A percentile compares a stretch with the other conserved stretches of the same genome.
Conservation (phyloP, 2,329 filamentous ascomycete species). For the Xylariaceae sp. region DNA sequence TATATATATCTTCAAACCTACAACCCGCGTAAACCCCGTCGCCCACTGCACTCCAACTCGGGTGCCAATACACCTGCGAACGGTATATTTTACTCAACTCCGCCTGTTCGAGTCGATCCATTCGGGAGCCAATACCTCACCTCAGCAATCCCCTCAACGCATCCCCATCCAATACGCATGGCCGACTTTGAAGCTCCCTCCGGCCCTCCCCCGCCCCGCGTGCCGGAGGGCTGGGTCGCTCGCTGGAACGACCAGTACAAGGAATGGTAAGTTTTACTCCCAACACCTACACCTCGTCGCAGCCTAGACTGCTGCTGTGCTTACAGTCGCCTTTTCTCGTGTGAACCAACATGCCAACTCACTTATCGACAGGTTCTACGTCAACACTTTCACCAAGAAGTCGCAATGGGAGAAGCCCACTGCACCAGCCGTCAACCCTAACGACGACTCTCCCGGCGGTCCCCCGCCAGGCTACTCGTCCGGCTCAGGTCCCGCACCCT, state of each 20-base stretch:
- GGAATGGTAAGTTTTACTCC: conserved; percentile 52
- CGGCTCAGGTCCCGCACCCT: conserved; percentile 40
- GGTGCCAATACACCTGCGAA: background rate
- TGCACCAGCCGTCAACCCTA: conserved; percentile 56
- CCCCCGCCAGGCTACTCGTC: conserved; percentile 65
- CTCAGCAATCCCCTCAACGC: background rate
- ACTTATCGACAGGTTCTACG: conserved; percentile 69
- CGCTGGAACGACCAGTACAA: conserved; percentile 85
- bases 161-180: conserved; percentile 35
- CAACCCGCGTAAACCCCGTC: too few relatives aligned
- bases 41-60: background rate
- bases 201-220: conserved; percentile 55
- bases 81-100: background rate
- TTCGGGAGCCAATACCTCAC: background rate
- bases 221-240: conserved; percentile 79
- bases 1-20: too few relatives aligned
- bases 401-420: conserved; percentile 89
- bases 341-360: background rate
- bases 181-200: conserved; percentile 50
- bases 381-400: conserved; percentile 81
- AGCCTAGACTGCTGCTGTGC: background rate
- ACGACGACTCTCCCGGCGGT: conserved; percentile 46
- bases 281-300: background rate
- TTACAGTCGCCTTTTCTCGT: background rate
- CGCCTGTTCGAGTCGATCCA: background rate